Evolutionary conservation across 2,329 filamentous ascomycete genomes (phyloP), one percentile per base, ranked within the genome.

Genomic region (Pestalotiopsis sp.): DNA sequence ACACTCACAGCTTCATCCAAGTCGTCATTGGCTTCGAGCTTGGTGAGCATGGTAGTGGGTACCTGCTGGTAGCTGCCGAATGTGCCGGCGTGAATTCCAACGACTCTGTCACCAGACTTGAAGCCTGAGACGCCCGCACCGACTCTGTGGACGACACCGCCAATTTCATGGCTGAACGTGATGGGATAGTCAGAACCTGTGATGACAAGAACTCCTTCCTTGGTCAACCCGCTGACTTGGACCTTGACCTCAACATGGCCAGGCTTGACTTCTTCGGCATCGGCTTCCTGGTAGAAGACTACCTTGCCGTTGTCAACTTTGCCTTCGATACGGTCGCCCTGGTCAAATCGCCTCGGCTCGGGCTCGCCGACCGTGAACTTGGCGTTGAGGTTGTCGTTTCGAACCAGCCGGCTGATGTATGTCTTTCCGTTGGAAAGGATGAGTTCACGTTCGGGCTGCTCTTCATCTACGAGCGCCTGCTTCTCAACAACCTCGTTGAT

Each of bases 351-450:
- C 20, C 36, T 66, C 6, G 66, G 39, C 41, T 73, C 68, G 12
- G 72, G 62, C 7, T 68, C 65, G 13, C n/a, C 52, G 17, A 36
- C 57, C 5, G 41, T 38, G 20, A 57, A 41, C 17, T 20, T 52
- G 12, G 27, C 38, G 61, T 77, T 76, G 17, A 76, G 68, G 6
- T 27, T 63, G 11, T 71, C 36, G 12, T 69, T 71, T 11, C 70
- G 70, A 20, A 73, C 70, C 12, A 77, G 70, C 14, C 76, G 72
- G 70, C 73, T 76, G 66, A 77, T 73, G 64, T 74, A 73, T 4
- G 69, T 71, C 67, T 73, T 71, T 14, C 72, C 73, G 20, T 69
- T 66, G 9, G 72, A 66, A 20, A 76, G 65, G 52, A 66, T 70
- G 64, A 72, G 71, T 64, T 77, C 74, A 14, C 64, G 62, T 65